Evolutionary conservation across 768 basidiomycete species (phyloP), one percentile per base, ranked within the genome.

Genomic region (Pleurotus djamor): DNA sequence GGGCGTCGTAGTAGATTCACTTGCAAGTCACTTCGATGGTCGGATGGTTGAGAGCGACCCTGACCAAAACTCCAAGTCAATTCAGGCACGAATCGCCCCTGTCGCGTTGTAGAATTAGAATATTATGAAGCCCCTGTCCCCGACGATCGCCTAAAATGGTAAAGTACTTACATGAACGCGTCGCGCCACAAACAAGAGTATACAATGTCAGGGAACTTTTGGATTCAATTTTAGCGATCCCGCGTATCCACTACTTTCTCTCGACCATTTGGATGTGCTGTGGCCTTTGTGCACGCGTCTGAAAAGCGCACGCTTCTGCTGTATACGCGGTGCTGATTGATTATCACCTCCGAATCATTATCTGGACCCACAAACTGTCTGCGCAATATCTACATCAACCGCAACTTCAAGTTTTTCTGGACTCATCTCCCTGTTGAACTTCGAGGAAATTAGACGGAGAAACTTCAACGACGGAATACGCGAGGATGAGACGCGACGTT

Each of bases 101-200:
- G n/a, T 41, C 21, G 21, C 21, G 21, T 28, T 28, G 21, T 28
- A 28, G 21, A n/a, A n/a, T n/a, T n/a, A n/a, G n/a, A 28, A 28
- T 28, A 28, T 28, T 28, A 28, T 28, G 21, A 28, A 28, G 21
- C 21, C 21, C 21, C 21, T 28, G 21, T 28, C 21, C 21, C 21
- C 21, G 21, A 28, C 21, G 21, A 28, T 28, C 21, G 21, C n/a
- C 52, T 9, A 21, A 37, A 54, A 54, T 28, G 52, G 37, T 14
- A 32, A 43, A 56, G 16, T 12, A n/a, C n/a, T n/a, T n/a, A 12
- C n/a, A 38, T 21, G 41, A 10, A 56, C 54, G 54, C 54, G 54
- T 43, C 54, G 41, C 54, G 54, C 54, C 54, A 56, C 54, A 56
- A 56, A 44, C 35, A 56, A 21, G 37, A 12, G 14, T 38, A 56